Base-by-base conservation (phyloP, 305 asterid genomes). In the Rubia peregrina region DNA sequence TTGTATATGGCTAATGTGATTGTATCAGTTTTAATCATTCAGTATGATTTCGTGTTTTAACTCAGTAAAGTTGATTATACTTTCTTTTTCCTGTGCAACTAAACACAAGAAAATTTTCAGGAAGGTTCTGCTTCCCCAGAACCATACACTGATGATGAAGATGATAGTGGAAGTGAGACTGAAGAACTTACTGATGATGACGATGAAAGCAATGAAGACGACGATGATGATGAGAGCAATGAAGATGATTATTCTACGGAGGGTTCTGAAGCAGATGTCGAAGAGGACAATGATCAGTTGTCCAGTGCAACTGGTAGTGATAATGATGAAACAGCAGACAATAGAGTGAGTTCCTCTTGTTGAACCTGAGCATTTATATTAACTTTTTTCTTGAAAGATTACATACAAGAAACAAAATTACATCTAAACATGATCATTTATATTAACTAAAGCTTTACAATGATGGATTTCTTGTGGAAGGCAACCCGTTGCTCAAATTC, bases 101-200 rank as follows among this genome's bases (percentile, higher is more conserved):
- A 75, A 76, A 59, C 64, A 61, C 14, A 41, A 57, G 38, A 74
- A 17, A 10, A 73, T 30, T 79, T 73, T 74, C 88, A 91, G 98
- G 99, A 90, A 80, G 94, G 89, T 66, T 82, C 96, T 13, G 80
- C 57, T 62, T 73, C 90, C 48, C 90, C 92, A 75, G 99, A 84
- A 74, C 88, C 96, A 61, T 95, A 95, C 79, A 86, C 99, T 42
- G 97, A 95, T 71, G 84, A 95, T 73, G 84, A 97, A 41, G 99
- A 95, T 62, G 99, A 88, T 72, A 90, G 88, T 80, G 97, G 87
- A 69, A 86, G 91, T 71, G 97, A 86, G 82, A 87, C 92, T 22
- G 98, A 91, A 75, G 98, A 95, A 81, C 86, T 95, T 72, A 86
- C 90, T 42, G 98, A 89, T 57, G 62, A 57, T 26, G 84, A 83